These are phyloP conservation scores for Arabidopsis suecica DNA, from an alignment of 345 rosid genomes.

Conservation along the genomic window DNA sequence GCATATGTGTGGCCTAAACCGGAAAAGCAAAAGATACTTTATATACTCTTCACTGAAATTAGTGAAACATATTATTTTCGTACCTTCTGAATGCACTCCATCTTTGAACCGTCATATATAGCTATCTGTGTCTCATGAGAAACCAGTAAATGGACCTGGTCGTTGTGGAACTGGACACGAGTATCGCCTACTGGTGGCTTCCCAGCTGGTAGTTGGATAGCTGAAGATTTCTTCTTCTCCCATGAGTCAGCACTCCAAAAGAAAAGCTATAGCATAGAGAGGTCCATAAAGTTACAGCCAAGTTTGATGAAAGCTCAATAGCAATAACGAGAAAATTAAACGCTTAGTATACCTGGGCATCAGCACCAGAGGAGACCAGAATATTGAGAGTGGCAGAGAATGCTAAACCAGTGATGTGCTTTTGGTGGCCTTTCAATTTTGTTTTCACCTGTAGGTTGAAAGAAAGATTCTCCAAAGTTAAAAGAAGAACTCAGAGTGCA, in stretches of 20 bases:
- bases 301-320: slow-evolving; percentile 14
- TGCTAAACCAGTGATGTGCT: slow-evolving; percentile 79
- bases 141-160: slow-evolving; percentile 67
- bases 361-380: slow-evolving; percentile 89
- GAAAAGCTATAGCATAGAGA: slow-evolving; percentile 50
- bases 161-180: slow-evolving; percentile 75
- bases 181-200: slow-evolving; percentile 64
- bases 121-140: slow-evolving; percentile 82
- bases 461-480: slow-evolving; percentile 18
- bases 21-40: background rate
- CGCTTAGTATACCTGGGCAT: slow-evolving; percentile 70
- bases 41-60: background rate
- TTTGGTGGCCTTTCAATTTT: slow-evolving; percentile 78
- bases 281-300: slow-evolving; percentile 8
- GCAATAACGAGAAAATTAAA: background rate
- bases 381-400: slow-evolving; percentile 67
- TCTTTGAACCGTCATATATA: slow-evolving; percentile 72
- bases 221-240: slow-evolving; percentile 67
- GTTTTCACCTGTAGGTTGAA: slow-evolving; percentile 61
- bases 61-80: background rate
- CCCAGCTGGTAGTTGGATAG: slow-evolving; percentile 66
- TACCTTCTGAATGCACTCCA: slow-evolving; percentile 76
- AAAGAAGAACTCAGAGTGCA: slow-evolving; percentile 18
- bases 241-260: slow-evolving; percentile 78
- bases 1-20: slow-evolving; percentile 5